Conservation (phyloP, 345 rosid genomes). For the Rhodamnia rubescens region DNA sequence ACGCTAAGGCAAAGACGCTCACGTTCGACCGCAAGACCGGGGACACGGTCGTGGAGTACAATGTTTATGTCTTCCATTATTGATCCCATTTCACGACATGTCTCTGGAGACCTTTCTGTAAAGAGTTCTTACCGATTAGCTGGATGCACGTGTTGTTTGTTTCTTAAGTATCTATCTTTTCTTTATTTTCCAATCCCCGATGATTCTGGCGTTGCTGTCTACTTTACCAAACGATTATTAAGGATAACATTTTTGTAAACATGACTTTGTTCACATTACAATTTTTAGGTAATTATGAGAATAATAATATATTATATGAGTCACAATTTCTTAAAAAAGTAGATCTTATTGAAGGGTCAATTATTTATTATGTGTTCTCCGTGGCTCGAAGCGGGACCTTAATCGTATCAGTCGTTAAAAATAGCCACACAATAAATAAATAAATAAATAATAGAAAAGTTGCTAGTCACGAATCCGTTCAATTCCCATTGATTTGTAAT, state of each 20-base stretch:
- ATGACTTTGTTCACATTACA: no score
- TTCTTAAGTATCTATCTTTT: not conserved
- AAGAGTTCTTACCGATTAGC: not conserved
- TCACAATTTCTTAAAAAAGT: no score
- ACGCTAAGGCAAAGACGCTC: conserved; percentile 32
- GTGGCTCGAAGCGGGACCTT: no score
- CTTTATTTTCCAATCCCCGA: not conserved
- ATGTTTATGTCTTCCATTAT: conserved; percentile 31
- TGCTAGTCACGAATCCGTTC: no score
- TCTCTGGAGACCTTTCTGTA: not conserved
- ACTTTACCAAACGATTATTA: not conserved
- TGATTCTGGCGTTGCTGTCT: not conserved
- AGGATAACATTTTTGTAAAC: not conserved
- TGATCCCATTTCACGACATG: not conserved
- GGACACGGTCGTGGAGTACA: conserved; percentile 24
- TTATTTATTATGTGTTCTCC: no score
- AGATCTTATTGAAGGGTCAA: no score
- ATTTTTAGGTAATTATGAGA: no score
- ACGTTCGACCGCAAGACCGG: conserved; percentile 4
- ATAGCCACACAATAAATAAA: no score
- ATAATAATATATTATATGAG: no score
- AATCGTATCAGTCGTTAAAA: no score
- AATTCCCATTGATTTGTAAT: no score
- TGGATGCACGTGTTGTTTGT: not conserved
- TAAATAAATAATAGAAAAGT: no score